Evolutionary conservation across 2,329 filamentous ascomycete genomes (phyloP).

Genomic region (Colletotrichum salicis): DNA sequence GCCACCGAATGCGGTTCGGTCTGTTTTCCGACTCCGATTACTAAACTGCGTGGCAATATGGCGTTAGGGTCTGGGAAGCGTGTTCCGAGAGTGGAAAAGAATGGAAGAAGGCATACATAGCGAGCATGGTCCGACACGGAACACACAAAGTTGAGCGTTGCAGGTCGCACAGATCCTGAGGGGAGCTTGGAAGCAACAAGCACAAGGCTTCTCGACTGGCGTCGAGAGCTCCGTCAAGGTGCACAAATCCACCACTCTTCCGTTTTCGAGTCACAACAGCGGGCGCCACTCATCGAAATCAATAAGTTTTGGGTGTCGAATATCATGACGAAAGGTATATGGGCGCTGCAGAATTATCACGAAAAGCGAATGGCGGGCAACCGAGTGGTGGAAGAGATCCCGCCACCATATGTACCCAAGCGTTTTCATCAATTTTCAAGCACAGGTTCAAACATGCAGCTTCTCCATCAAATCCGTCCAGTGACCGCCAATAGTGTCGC

Average conservation of each 20-base stretch:
- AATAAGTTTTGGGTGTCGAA: not conserved
- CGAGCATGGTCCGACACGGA: conserved; percentile 32
- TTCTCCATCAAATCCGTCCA: not conserved
- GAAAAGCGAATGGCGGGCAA: conserved; percentile 5
- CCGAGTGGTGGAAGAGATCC: conserved; percentile 2
- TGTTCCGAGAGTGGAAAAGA: conserved; percentile 30
- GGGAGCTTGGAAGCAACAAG: conserved; percentile 12
- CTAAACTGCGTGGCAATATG: conserved; percentile 38
- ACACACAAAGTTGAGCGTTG: conserved; percentile 15
- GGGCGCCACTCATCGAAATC: conserved; percentile 15
- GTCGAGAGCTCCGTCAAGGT: conserved; percentile 16
- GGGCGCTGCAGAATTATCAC: not conserved
- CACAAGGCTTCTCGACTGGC: conserved; percentile 9
- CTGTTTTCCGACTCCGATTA: conserved; percentile 78
- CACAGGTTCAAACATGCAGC: conserved; percentile 1
- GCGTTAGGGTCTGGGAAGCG: conserved; percentile 29
- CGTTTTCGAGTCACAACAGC: conserved; percentile 9
- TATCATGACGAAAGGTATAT: conserved; percentile 4
- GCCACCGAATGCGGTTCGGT: conserved; percentile 81
- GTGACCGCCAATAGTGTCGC: not conserved
- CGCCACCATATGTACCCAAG: conserved; percentile 26
- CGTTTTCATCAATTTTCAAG: conserved; percentile 28
- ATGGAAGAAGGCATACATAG: conserved; percentile 35
- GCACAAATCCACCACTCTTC: conserved; percentile 7
- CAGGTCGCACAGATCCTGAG: conserved; percentile 4